Evolutionary conservation across 1,139 yeast genomes (phyloP).

Genomic region (Eremothecium coryli): DNA sequence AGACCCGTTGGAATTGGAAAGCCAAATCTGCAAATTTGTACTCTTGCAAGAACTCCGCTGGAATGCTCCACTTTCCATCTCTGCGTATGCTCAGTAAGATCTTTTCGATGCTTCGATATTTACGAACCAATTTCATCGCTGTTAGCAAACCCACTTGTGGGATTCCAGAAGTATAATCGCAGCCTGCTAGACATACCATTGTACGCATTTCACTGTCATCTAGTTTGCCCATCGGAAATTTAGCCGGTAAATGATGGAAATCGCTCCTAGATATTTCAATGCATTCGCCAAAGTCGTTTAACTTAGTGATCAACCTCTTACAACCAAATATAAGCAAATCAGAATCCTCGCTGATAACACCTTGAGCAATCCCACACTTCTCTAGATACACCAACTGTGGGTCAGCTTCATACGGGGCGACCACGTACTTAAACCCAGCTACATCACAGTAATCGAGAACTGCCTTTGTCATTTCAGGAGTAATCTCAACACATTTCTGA

Average conservation of each 20-base stretch:
- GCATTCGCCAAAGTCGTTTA: conserved; percentile 69
- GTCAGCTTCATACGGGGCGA: conserved; percentile 98
- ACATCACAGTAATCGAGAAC: conserved; percentile 62
- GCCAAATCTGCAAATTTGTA: conserved; percentile 65
- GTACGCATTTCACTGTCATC: conserved; percentile 54
- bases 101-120: conserved; percentile 43
- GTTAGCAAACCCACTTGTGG: conserved; percentile 72
- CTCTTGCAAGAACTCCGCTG: conserved; percentile 51
- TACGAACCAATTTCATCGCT: conserved; percentile 56
- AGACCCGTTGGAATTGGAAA: conserved; percentile 80
- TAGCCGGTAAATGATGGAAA: conserved; percentile 35
- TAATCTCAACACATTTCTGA: conserved; percentile 75
- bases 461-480: conserved; percentile 85
- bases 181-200: conserved; percentile 84
- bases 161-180: conserved; percentile 89
- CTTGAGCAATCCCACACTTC: conserved; percentile 64
- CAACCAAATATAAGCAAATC: conserved; percentile 90
- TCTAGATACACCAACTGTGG: conserved; percentile 93
- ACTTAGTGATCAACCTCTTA: conserved; percentile 61
- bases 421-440: conserved; percentile 60
- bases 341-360: conserved; percentile 88
- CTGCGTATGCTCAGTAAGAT: conserved; percentile 49
- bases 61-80: conserved; percentile 53
- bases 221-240: conserved; percentile 42
- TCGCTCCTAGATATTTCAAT: conserved; percentile 54